Base-by-base conservation (phyloP, 2,329 filamentous ascomycete species). In the Paracoccidioides brasiliensis region DNA sequence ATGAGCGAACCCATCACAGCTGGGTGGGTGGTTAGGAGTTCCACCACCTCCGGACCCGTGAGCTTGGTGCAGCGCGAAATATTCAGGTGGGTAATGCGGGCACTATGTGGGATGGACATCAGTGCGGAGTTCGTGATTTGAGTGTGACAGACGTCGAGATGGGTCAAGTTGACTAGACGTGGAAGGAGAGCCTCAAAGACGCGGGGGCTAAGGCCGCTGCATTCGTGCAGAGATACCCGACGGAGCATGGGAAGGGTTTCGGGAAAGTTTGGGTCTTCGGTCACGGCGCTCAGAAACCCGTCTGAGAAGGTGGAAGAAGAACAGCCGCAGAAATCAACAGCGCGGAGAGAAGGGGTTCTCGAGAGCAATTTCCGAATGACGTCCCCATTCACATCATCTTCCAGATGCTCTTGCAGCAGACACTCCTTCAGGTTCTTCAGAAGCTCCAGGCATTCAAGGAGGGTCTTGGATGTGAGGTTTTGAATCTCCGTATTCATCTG, bases 111-210 rank as follows among this genome's bases (percentile, higher is more conserved):
- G 59, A 91, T 86, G 22, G 81, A 81, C 62, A 79, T 74, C 14
- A 93, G 76, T 4, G 87, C 86, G 30, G 76, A 73, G 67, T 89
- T 81, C 38, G 83, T 90, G 63, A 93, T 81, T 61, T 84, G 80
- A 1, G 87, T 90, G 61, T 86, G 85, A 8, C 85, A 81, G n/a
- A 90, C 77, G 64, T 93, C 88, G 41, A 93, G 79, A 66, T 90
- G 86, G 0, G 87, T 91, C 54, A 90, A 73, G 55, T 79, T 76
- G 32, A 75, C 68, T 50, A 91, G 74, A n/a, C 81, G 80, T n/a
- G 87, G 85, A 9, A 93, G 74, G 14, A 91, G 73, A 2, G 74
- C 76, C 63, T 87, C 83, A 64, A 88, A 89, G 46, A 85, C 78
- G 0, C 77, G 70, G 0, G 84, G 74, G 2, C 85, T 80, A 3